Evolutionary conservation across 2,329 filamentous ascomycete species (phyloP).

Genomic region (Cytospora schulzeri): DNA sequence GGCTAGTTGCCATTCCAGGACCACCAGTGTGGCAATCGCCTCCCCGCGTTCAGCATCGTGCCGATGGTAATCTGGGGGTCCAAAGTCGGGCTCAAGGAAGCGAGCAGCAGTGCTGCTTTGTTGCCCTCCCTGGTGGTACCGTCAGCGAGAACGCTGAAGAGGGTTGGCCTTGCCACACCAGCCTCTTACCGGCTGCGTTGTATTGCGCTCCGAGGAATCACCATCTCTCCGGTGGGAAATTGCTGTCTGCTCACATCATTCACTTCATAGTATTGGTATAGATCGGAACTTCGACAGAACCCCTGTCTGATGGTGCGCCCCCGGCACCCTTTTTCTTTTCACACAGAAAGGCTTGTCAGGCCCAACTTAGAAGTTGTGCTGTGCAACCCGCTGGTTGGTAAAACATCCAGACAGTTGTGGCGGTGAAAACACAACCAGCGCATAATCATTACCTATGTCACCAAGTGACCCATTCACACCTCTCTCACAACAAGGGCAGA

Average conservation of each 20-base stretch:
- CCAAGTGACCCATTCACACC: background rate
- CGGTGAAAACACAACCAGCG: too few species aligned
- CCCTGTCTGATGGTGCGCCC: too few species aligned
- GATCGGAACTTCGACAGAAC: too few species aligned
- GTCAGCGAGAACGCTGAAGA: background rate
- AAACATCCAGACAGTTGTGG: too few species aligned
- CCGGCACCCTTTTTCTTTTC: too few species aligned
- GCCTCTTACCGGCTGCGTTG: background rate
- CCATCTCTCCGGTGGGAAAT: too few species aligned
- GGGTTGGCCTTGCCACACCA: background rate
- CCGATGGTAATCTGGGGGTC: background rate
- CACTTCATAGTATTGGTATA: too few species aligned
- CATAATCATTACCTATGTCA: too few species aligned
- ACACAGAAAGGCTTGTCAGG: too few species aligned
- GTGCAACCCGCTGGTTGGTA: too few species aligned
- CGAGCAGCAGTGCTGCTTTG: conserved; percentile 12
- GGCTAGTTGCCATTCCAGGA: background rate
- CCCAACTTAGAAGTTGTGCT: too few species aligned
- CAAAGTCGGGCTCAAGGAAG: background rate
- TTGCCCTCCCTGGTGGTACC: background rate
- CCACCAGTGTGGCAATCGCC: background rate
- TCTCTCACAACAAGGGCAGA: background rate
- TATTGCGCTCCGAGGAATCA: background rate
- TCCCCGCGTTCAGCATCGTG: background rate
- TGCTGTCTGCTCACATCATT: background rate